Conservation (phyloP, 192 early-diverging fungal genomes). For the Allomyces macrogynus region DNA sequence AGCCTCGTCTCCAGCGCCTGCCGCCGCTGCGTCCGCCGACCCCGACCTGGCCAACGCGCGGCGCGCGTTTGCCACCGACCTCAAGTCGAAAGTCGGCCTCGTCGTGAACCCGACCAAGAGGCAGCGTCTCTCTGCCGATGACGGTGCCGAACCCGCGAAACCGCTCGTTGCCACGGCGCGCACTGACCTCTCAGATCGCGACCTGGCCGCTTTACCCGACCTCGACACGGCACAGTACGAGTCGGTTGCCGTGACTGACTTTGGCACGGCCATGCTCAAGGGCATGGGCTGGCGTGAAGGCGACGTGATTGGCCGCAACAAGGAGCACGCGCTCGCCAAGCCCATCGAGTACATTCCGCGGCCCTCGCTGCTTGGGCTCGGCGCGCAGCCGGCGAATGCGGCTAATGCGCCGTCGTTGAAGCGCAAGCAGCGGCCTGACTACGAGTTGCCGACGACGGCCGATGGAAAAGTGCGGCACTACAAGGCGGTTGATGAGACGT, state of each 20-base stretch:
- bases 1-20: too few species aligned
- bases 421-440: neutral
- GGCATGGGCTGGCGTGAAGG: neutral
- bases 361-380: neutral
- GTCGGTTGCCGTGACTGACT: neutral
- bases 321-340: neutral
- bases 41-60: too few species aligned
- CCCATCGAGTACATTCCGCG: neutral
- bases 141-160: too few species aligned
- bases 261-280: neutral
- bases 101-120: too few species aligned
- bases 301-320: neutral
- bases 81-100: too few species aligned
- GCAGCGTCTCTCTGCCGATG: too few species aligned
- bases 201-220: neutral
- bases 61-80: too few species aligned
- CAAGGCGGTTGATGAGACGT: neutral
- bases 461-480: neutral
- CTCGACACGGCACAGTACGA: neutral
- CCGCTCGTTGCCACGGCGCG: too few species aligned
- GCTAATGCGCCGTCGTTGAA: neutral
- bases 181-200: neutral
- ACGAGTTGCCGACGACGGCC: neutral
- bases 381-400: neutral
- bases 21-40: too few species aligned